Base-by-base conservation (phyloP, 2,329 filamentous ascomycete genomes). In the Beauveria sp. region DNA sequence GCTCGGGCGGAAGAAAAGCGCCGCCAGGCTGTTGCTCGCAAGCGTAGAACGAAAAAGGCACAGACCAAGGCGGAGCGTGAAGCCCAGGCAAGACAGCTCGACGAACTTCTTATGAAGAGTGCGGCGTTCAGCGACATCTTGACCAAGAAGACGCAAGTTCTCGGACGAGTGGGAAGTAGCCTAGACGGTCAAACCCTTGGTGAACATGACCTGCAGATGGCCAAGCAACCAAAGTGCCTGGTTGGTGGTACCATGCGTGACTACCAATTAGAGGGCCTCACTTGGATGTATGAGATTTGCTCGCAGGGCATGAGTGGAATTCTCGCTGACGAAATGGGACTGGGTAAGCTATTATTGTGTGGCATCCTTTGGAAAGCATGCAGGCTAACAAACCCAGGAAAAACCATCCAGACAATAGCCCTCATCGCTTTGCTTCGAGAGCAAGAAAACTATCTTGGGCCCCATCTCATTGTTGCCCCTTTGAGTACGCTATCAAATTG, bases 401-500 rank as follows among this genome's bases (percentile, higher is more conserved):
- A 97, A 78, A 97, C 93, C 0, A 85, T 97, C 1, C 93, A 97
- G 70, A 92, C 91, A 0, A 96, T 97, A 45, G 88, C 91, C 0
- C 82, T 96, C 65, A 87, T 96, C 45, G 93, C 93, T 0, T 86
- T 96, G 64, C 78, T 98, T 16, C 87, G 93, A 66, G 93, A 98
- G 69, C 88, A 93, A 66, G 91, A 93, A 53, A 83, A 87, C 7
- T 92, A 95, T 57, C 77, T 84, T 2, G 95, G 95, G 0, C 95
- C 95, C 0, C 96, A 97, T 70, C 76, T 99, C 24, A 91, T 99
- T 59, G 88, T 95, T 7, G 92, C 93, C 0, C 95, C 95, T 0
- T 75, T 98, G 4, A 97, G 92, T 69, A 98, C 95, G 0, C 82
- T 97, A 0, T 92, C 89, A 45, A 99, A 98, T 71, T 99, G 95